Conservation (phyloP, 495 filamentous ascomycete species). For the Staphylotrichum tortipilum region DNA sequence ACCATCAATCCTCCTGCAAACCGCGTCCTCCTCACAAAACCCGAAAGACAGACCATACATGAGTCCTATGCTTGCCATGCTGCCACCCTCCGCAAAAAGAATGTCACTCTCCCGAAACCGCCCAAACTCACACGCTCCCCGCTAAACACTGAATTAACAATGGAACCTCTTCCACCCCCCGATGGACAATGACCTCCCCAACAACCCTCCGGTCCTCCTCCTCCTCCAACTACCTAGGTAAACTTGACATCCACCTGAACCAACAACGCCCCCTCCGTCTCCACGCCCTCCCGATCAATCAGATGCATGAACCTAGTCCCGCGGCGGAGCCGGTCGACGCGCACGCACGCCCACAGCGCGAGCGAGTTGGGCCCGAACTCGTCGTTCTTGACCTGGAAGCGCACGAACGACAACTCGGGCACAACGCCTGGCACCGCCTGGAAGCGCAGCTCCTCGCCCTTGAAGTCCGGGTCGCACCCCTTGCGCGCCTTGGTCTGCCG, state of each 20-base stretch:
- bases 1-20: no score
- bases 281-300: constrained; percentile 51
- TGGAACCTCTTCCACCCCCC: no score
- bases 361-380: constrained; percentile 66
- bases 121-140: no score
- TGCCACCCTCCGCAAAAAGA: no score
- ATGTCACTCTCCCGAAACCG: no score
- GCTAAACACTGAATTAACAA: no score
- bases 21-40: no score
- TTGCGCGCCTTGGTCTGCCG: constrained; percentile 52
- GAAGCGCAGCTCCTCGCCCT: constrained; percentile 54
- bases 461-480: constrained; percentile 63
- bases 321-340: constrained; percentile 65
- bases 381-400: constrained; percentile 81
- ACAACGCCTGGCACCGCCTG: constrained; percentile 54
- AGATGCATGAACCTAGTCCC: constrained; percentile 74
- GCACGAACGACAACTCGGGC: constrained; percentile 71
- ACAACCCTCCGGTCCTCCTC: constrained; percentile 13
- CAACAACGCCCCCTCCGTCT: constrained; percentile 56
- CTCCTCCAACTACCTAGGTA: no score
- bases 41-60: no score
- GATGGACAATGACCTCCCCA: no score
- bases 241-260: constrained; percentile 57
- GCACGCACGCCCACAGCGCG: constrained; percentile 80
- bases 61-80: no score